Evolutionary conservation across 495 filamentous ascomycete species (phyloP).

Genomic region (Tuber indicum): DNA sequence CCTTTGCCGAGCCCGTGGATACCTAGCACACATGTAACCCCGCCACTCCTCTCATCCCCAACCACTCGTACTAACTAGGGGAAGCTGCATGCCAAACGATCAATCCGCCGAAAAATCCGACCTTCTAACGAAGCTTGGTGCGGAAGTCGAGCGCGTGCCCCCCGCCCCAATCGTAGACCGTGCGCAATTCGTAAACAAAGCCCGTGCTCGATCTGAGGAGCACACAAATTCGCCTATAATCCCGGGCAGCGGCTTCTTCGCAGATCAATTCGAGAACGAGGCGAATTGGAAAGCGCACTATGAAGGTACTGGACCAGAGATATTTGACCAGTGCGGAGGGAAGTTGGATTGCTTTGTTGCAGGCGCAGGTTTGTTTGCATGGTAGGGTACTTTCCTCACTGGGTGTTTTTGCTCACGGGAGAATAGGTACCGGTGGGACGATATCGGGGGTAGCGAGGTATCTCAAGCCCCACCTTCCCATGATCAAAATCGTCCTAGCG

Average conservation of each 20-base stretch:
- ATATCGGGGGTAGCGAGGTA: slow-evolving; percentile 78
- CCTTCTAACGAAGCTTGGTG: slow-evolving; percentile 82
- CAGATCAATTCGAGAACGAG: slow-evolving; percentile 88
- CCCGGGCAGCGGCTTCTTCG: slow-evolving; percentile 68
- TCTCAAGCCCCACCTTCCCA: slow-evolving; percentile 62
- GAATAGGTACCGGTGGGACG: slow-evolving; percentile 74
- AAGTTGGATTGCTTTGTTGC: slow-evolving; percentile 81
- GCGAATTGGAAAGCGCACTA: slow-evolving; percentile 84
- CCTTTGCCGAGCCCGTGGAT: slow-evolving; percentile 79
- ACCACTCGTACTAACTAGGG: slow-evolving; percentile 5
- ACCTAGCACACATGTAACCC: slow-evolving; percentile 76
- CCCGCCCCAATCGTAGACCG: slow-evolving; percentile 87
- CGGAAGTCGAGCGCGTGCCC: slow-evolving; percentile 76
- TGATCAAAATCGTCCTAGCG: slow-evolving; percentile 70
- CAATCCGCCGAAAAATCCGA: slow-evolving; percentile 82
- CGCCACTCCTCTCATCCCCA: neutral
- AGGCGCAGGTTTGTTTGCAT: slow-evolving; percentile 55
- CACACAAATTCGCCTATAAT: slow-evolving; percentile 54
- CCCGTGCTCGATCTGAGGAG: slow-evolving; percentile 64
- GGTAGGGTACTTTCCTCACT: neutral
- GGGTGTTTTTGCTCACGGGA: neutral
- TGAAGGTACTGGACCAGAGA: slow-evolving; percentile 79
- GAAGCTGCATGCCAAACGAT: slow-evolving; percentile 87
- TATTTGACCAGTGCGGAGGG: slow-evolving; percentile 69
- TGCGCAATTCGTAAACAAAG: slow-evolving; percentile 90